These are phyloP conservation scores for Ustilago shanxiensis DNA, from an alignment of 1,284 basidiomycete species.

Conservation along the genomic window DNA sequence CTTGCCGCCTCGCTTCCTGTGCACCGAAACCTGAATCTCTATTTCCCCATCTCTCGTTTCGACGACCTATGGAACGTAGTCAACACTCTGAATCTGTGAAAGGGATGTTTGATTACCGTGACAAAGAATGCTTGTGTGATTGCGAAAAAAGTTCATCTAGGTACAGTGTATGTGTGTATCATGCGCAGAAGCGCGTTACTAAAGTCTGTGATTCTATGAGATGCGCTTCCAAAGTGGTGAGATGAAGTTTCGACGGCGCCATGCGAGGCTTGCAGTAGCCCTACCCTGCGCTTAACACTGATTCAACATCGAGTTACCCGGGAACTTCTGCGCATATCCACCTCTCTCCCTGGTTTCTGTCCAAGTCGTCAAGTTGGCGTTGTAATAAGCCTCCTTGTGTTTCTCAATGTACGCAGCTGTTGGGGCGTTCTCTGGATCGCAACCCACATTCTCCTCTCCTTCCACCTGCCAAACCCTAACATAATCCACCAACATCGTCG, in stretches of 20 bases:
- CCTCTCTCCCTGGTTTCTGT: slow-evolving; percentile 37
- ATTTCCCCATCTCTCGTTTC: background rate
- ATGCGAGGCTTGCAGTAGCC: background rate
- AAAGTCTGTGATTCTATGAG: slow-evolving; percentile 2
- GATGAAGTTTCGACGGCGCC: too few relatives aligned
- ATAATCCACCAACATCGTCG: slow-evolving; percentile 55
- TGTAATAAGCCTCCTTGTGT: slow-evolving; percentile 64
- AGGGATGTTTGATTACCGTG: background rate
- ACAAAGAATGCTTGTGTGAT: background rate
- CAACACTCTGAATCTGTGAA: background rate
- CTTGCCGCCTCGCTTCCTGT: background rate
- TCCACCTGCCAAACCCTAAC: slow-evolving; percentile 62
- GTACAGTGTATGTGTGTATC: background rate
- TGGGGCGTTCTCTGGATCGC: slow-evolving; percentile 70
- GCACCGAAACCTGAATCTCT: background rate
- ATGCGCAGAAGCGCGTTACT: background rate
- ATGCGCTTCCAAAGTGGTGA: background rate
- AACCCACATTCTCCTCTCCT: slow-evolving; percentile 66
- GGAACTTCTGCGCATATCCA: slow-evolving; percentile 52
- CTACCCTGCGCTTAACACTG: slow-evolving; percentile 32
- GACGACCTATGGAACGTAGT: too few relatives aligned
- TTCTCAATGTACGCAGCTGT: slow-evolving; percentile 66
- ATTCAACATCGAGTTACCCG: slow-evolving; percentile 47
- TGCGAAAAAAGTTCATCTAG: background rate
- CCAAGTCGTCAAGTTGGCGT: slow-evolving; percentile 66